These are phyloP conservation scores for Yamadazyma oceani DNA, from an alignment of 1,139 yeast genomes.

Conservation along the genomic window DNA sequence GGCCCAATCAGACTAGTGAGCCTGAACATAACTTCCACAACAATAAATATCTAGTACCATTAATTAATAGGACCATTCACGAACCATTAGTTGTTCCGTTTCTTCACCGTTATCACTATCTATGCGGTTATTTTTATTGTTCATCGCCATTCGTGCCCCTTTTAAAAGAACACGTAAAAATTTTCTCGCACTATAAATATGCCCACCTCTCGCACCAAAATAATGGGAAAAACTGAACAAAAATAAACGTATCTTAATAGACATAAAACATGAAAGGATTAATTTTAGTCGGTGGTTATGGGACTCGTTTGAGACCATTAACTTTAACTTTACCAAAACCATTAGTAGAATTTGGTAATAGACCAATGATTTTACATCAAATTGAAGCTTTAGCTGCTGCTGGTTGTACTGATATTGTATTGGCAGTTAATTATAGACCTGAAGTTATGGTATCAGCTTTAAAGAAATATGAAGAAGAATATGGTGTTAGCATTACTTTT, in stretches of 20 bases:
- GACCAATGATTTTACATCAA: slow-evolving; percentile 97
- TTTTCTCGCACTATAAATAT: too few species aligned
- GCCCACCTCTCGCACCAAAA: too few species aligned
- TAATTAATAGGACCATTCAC: too few species aligned
- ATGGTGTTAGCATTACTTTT: slow-evolving; percentile 93
- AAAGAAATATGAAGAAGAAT: slow-evolving; percentile 89
- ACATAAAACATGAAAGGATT: slow-evolving; percentile 78
- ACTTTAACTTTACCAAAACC: slow-evolving; percentile 98
- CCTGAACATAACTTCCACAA: too few species aligned
- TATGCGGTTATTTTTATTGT: too few species aligned
- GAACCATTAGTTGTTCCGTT: too few species aligned
- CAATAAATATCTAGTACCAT: too few species aligned
- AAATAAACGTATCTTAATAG: background rate
- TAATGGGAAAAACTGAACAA: background rate
- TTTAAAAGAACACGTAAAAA: too few species aligned
- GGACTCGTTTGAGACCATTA: slow-evolving; percentile 99
- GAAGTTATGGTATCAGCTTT: slow-evolving; percentile 98
- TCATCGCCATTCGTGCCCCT: too few species aligned
- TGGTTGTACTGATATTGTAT: slow-evolving; percentile 97
- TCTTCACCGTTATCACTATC: too few species aligned
- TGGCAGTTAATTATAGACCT: slow-evolving; percentile 99
- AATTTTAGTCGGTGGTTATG: slow-evolving; percentile 99
- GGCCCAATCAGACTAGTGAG: too few species aligned
- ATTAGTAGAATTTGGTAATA: slow-evolving; percentile 96
- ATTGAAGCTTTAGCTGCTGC: slow-evolving; percentile 97